Base-by-base conservation (phyloP, 2,329 filamentous ascomycete species). In the Colletotrichum plurivorum region DNA sequence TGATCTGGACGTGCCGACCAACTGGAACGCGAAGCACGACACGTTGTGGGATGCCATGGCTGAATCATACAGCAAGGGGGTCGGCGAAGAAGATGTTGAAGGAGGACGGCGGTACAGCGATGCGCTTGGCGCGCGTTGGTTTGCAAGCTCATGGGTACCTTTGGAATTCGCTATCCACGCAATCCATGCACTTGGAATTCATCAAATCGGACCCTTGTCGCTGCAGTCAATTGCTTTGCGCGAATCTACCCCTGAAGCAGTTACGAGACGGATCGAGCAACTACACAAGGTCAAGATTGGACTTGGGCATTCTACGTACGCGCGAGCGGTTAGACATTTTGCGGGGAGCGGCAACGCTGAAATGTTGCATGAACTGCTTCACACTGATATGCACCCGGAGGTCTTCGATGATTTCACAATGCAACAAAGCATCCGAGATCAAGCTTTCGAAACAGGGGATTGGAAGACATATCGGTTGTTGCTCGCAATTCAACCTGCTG, bases 141-240 rank as follows among this genome's bases (percentile, higher is more conserved):
- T 97, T 77, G 94, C 94, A 10, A 91, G 85, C 66, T 82, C 82
- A 18, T 92, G 93, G 78, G 86, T 96, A 22, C 88, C 91, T 1
- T 83, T 94, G 10, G 90, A 95, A 64, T 88, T 92, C 72, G 89
- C 94, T 27, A 89, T 97, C 63, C 88, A 88, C 41, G 86, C 93
- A 7, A 82, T 96, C 18, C 85, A 87, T 64, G 89, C 92, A 74
- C 87, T 97, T 59, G 93, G 93, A 2, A 83, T 97, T 5, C 84
- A 89, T 55, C 83, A 85, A 43, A 91, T 97, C 71, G 94, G 94
- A 0, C 92, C 94, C 0, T 82, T 92, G 18, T 92, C 94, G 4
- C 78, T 97, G 20, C 92, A 94, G 72, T 91, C 95, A 53, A 89
- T 97, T 78, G 93, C 91, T 4, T 78, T 92, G 12, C 87, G 93